phyloP scores from a whole-genome alignment of 495 filamentous ascomycete genomes.

The Penicillium ochrochloron region DNA sequence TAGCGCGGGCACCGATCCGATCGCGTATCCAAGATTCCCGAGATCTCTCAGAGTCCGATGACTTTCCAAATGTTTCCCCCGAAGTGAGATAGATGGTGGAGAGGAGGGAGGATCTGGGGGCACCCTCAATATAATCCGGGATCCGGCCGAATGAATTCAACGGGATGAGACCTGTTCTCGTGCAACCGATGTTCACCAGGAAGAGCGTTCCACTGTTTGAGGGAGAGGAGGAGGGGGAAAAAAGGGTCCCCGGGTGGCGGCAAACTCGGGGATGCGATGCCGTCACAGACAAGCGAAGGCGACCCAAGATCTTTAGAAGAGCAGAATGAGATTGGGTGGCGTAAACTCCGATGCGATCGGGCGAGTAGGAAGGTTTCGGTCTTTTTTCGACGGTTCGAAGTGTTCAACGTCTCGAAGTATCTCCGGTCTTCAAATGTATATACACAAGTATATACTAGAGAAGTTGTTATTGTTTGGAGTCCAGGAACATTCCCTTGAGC shows the following conservation, averaged over 20 bases:
- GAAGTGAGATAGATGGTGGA: background rate
- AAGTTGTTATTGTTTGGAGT: background rate
- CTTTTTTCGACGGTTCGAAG: constrained; percentile 6
- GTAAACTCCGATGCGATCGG: constrained; percentile 21
- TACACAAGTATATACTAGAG: background rate
- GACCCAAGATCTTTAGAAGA: constrained; percentile 20
- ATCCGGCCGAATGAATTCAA: constrained; percentile 22
- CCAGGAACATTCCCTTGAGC: background rate
- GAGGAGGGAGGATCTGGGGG: background rate
- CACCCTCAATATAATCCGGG: constrained; percentile 9
- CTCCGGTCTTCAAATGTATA: background rate
- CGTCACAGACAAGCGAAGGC: constrained; percentile 10
- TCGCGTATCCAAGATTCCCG: constrained; percentile 10
- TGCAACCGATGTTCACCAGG: constrained; percentile 20
- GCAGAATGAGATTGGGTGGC: constrained; percentile 17
- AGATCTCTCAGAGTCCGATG: constrained; percentile 2
- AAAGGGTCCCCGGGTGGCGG: constrained; percentile 22
- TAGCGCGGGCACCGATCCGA: constrained; percentile 13
- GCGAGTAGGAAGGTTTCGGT: background rate
- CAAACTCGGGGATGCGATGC: constrained; percentile 17
- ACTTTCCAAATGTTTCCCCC: background rate
- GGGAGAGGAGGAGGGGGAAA: constrained; percentile 11
- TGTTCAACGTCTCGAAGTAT: background rate
- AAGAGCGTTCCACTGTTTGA: constrained; percentile 30
- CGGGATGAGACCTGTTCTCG: constrained; percentile 6